A percentile compares a stretch with the other conserved stretches of the same genome.
These are phyloP conservation scores for Coemansia sp. DNA, from an alignment of 192 early-diverging fungal species.

Conservation along the genomic window DNA sequence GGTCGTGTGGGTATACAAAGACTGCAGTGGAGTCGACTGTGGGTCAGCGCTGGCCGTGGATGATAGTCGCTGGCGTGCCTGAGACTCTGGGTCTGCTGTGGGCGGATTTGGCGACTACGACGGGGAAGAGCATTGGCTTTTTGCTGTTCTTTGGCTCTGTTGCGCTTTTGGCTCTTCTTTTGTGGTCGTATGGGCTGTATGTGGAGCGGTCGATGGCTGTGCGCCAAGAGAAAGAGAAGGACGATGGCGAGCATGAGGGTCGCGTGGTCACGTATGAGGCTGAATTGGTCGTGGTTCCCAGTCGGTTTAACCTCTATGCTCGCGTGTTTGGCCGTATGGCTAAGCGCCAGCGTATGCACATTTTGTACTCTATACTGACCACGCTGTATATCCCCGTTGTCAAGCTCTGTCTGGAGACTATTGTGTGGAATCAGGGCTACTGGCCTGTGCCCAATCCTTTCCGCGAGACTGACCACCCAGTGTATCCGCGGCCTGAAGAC, in stretches of 20 bases:
- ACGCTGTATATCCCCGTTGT: constrained; percentile 58
- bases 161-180: constrained; percentile 14
- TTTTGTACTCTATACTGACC: constrained; percentile 44
- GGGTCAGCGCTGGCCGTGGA: constrained; percentile 46
- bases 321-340: constrained; percentile 41
- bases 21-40: constrained; percentile 38
- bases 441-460: constrained; percentile 59
- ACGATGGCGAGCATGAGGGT: not conserved
- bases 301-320: constrained; percentile 37
- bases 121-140: constrained; percentile 50
- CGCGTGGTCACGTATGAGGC: constrained; percentile 40
- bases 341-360: constrained; percentile 45
- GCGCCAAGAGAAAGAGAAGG: not conserved
- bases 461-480: constrained; percentile 40
- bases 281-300: constrained; percentile 37
- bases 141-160: constrained; percentile 45
- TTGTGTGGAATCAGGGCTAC: constrained; percentile 58
- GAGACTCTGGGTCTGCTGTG: constrained; percentile 50
- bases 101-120: constrained; percentile 53
- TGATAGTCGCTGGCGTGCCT: constrained; percentile 40
- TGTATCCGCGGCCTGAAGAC: constrained; percentile 16
- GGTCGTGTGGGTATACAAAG: constrained; percentile 36
- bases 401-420: constrained; percentile 57
- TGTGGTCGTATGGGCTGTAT: constrained; percentile 51
- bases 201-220: constrained; percentile 25